Base-by-base conservation (phyloP, 2,329 filamentous ascomycete genomes). In the Talaromyces sp. region DNA sequence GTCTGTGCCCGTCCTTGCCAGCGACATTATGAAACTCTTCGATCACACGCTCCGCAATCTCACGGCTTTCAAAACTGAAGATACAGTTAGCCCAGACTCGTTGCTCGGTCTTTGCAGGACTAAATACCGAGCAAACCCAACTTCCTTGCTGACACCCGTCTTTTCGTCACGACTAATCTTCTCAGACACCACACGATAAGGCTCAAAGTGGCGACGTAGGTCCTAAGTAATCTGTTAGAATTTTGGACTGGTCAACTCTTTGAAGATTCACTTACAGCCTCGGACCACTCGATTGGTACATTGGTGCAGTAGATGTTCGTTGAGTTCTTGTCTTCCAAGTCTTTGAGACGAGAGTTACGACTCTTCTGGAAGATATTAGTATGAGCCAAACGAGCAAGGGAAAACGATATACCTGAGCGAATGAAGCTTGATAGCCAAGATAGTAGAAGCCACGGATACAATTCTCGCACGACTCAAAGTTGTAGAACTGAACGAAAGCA, bases 261-360 rank as follows among this genome's bases (percentile, higher is more conserved):
- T 11, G 5, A 19, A 54, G 36, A 45, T 19, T 25, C 8, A 61
- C 89, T 76, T 79, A 94, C 93, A 72, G 92, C 89, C 82, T 99
- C 96, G 61, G 91, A 96, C 85, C 96, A 88, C 68, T 89, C 88
- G 79, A 94, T 93, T 40, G 95, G 95, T 53, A 99, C 86, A 79
- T 98, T 99, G 31, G 96, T 99, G 68, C 98, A 93, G 79, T 99
- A 99, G 69, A 99, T 86, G 76, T 99, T 99, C 69, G 95, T 98
- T 56, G 96, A 98, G 49, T 80, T 75, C 61, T 91, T 91, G 74
- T 99, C 94, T 64, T 93, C 91, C 74, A 98, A 91, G 54, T 95
- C 94, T 85, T 99, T 98, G 72, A 99, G 90, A 72, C 96, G 93
- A 70, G 93, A 93, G 79, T 99, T 99, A 82, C 98, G 97, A 22